Base-by-base conservation (phyloP, 352 stramenopile species). In the Globisporangium barbulae region DNA sequence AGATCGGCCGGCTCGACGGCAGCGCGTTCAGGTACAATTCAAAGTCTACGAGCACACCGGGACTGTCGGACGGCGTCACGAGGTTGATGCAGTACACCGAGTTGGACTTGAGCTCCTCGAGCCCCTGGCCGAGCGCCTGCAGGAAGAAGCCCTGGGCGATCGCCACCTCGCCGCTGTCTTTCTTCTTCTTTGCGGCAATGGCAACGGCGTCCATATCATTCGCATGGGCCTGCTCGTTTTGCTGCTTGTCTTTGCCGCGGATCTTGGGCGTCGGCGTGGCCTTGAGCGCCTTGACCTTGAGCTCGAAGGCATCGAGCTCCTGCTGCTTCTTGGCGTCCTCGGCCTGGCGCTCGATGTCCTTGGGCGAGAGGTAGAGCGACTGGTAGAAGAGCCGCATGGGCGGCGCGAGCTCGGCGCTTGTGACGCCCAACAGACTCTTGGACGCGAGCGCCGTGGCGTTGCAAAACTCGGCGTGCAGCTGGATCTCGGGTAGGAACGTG, bases 41-140 rank as follows among this genome's bases (percentile, higher is more conserved):
- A 57, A 88, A 85, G 50, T 93, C 85, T 22, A 87, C 66, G 7
- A 88, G 60, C 58, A 90, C 74, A 8, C 78, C 83, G 0, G 76
- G 71, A 9, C 78, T 88, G 31, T 90, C 78, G 22, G 70, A 81
- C 1, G 84, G 79, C 3, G 73, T 80, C 22, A 93, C 72, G 21
- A 93, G 59, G 63, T 93, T 93, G 66, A 93, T 91, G 57, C 85
- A 93, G 65, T 93, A 93, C 17, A 76, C 65, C 10, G 82, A 73
- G 28, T 61, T 71, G n/a, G 77, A 83, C 57, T 59, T 67, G n/a
- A 91, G 69, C 12, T 76, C 70, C 56, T 93, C 83, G 52, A 91
- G 81, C 33, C 82, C 85, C 64, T 93, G 85, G 35, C 85, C 85
- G 54, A 78, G 70, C 13, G 76, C 74, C 74, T 91, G 85, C 56